These are phyloP conservation scores for Narthecium ossifragum DNA, from an alignment of 106 monocot species.

Conservation along the genomic window DNA sequence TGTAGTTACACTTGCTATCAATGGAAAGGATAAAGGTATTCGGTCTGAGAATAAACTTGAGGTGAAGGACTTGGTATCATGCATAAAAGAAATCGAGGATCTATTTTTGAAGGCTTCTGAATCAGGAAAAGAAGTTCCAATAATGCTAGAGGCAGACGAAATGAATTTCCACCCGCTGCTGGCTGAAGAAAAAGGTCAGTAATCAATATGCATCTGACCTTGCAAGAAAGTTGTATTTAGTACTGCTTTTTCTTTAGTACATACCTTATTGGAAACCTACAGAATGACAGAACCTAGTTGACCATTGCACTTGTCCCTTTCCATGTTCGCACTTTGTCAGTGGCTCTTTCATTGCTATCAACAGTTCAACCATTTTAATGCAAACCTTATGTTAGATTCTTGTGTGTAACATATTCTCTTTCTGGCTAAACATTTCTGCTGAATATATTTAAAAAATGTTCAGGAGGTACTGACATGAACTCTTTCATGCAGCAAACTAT, in stretches of 20 bases:
- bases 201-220: not conserved
- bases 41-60: conserved; percentile 24
- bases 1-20: conserved; percentile 15
- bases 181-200: conserved; percentile 53
- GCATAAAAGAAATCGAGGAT: conserved; percentile 79
- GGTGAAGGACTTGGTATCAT: conserved; percentile 39
- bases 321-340: no score
- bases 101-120: conserved; percentile 79
- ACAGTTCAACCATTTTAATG: no score
- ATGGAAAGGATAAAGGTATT: conserved; percentile 44
- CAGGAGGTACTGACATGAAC: conserved; percentile 8
- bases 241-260: no score
- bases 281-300: no score
- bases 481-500: conserved; percentile 37
- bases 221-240: no score
- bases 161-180: conserved; percentile 48
- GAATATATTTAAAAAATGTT: no score
- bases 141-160: conserved; percentile 91
- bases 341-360: no score
- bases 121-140: conserved; percentile 86
- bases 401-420: no score
- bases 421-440: no score
- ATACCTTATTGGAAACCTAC: no score
- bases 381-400: no score
- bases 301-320: no score